phyloP scores from a whole-genome alignment of 805 yeast genomes.

The Wickerhamiella galacta region DNA sequence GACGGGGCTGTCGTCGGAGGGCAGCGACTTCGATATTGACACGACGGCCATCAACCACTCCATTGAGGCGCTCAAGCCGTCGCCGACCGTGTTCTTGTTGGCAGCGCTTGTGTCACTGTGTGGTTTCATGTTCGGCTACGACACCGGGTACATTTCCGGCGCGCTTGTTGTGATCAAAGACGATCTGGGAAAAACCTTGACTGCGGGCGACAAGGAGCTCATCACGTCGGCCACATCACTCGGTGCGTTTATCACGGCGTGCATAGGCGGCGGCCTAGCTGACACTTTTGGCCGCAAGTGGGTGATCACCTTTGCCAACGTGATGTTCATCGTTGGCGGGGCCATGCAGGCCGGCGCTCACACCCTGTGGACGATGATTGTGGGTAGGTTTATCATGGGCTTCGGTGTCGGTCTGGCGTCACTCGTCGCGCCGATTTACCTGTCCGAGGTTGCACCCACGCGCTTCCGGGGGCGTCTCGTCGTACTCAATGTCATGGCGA shows the following conservation, averaged over 20 bases:
- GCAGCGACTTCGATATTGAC: background rate
- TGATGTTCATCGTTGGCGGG: slow-evolving; percentile 73
- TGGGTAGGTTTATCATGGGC: slow-evolving; percentile 85
- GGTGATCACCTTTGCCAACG: slow-evolving; percentile 65
- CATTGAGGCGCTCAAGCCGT: slow-evolving; percentile 18
- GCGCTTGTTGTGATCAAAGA: slow-evolving; percentile 76
- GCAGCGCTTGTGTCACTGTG: slow-evolving; percentile 69
- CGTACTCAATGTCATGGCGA: slow-evolving; percentile 70
- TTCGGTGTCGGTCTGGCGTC: slow-evolving; percentile 95
- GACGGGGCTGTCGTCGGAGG: background rate
- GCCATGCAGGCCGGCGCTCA: slow-evolving; percentile 67
- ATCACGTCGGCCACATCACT: slow-evolving; percentile 90
- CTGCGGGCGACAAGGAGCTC: slow-evolving; percentile 70
- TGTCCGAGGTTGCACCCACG: slow-evolving; percentile 83
- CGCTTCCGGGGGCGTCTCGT: slow-evolving; percentile 83
- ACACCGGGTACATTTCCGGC: slow-evolving; percentile 90
- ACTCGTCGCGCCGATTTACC: slow-evolving; percentile 82
- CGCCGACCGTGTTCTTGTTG: slow-evolving; percentile 46
- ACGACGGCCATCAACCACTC: slow-evolving; percentile 11
- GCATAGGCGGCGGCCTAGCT: slow-evolving; percentile 66
- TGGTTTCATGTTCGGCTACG: slow-evolving; percentile 95
- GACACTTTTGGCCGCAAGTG: slow-evolving; percentile 75
- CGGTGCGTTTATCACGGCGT: slow-evolving; percentile 74
- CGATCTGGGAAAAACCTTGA: slow-evolving; percentile 43
- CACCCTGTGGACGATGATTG: slow-evolving; percentile 79